phyloP scores from a whole-genome alignment of 1,284 basidiomycete species.

The Cutaneotrichosporon arboriforme region DNA sequence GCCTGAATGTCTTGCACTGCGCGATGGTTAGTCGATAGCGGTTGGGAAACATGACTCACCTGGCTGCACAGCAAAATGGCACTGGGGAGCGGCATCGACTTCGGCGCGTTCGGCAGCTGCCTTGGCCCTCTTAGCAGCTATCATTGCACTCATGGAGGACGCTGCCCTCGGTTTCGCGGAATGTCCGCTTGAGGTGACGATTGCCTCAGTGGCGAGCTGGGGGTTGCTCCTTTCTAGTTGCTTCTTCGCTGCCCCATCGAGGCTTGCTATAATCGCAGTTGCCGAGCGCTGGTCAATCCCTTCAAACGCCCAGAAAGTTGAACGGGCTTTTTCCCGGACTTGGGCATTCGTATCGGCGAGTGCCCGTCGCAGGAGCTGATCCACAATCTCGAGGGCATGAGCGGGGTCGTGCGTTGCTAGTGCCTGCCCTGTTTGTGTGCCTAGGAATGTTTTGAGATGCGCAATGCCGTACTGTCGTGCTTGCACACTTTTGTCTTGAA shows the following conservation, averaged over 20 bases:
- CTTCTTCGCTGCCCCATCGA: conserved; percentile 70
- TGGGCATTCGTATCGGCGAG: conserved; percentile 72
- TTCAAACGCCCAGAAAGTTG: conserved; percentile 75
- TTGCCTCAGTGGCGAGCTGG: not conserved
- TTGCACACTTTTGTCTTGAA: conserved; percentile 82
- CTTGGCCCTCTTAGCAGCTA: conserved; percentile 39
- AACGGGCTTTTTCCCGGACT: conserved; percentile 69
- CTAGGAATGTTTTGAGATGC: conserved; percentile 69
- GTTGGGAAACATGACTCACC: no score
- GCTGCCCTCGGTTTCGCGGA: conserved; percentile 14
- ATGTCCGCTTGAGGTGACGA: not conserved
- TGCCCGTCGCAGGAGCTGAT: conserved; percentile 65
- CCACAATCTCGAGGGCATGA: conserved; percentile 63
- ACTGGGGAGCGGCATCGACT: no score
- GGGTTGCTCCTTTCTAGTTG: conserved; percentile 81
- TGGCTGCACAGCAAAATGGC: no score
- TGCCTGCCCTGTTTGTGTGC: conserved; percentile 61
- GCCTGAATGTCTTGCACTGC: no score
- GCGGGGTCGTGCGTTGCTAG: conserved; percentile 59
- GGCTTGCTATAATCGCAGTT: conserved; percentile 51
- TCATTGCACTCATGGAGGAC: conserved; percentile 25
- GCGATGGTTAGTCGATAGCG: no score
- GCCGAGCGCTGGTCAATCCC: conserved; percentile 68
- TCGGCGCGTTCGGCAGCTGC: conserved; percentile 24
- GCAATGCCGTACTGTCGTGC: conserved; percentile 62